Conservation (phyloP, 2,329 filamentous ascomycete genomes). For the Aspergillus costaricaensis region DNA sequence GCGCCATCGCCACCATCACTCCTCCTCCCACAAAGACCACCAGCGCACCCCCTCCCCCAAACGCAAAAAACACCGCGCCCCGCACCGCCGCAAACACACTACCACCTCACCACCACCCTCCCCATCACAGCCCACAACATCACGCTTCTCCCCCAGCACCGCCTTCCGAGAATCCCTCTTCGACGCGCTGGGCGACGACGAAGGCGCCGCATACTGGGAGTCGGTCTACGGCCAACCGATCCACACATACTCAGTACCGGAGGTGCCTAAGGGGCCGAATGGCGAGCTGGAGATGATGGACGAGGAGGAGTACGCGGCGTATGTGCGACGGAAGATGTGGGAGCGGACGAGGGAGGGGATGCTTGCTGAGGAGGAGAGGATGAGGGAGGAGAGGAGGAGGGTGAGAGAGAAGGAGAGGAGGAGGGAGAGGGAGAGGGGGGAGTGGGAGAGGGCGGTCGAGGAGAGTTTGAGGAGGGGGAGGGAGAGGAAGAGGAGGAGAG, state of each 20-base stretch:
- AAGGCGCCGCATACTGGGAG: constrained; percentile 94
- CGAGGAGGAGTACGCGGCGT: constrained; percentile 86
- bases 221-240: constrained; percentile 95
- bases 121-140: background rate
- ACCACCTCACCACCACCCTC: background rate
- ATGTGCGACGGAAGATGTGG: constrained; percentile 90
- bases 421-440: constrained; percentile 22
- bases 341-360: constrained; percentile 87
- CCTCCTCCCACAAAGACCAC: constrained; percentile 19
- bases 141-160: constrained; percentile 61
- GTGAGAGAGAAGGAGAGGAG: constrained; percentile 49
- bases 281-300: constrained; percentile 77
- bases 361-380: constrained; percentile 70
- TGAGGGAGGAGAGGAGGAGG: constrained; percentile 55
- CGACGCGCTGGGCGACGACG: constrained; percentile 94
- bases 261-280: constrained; percentile 48
- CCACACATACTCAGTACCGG: constrained; percentile 69
- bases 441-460: constrained; percentile 67
- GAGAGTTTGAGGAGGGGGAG: constrained; percentile 67
- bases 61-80: constrained; percentile 23
- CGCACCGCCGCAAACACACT: constrained; percentile 25
- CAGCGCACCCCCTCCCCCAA: constrained; percentile 19
- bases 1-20: constrained; percentile 13
- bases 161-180: constrained; percentile 94
- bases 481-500: constrained; percentile 52